Base-by-base conservation (phyloP, 306 rosid species). In the Oemleria cerasiformis region DNA sequence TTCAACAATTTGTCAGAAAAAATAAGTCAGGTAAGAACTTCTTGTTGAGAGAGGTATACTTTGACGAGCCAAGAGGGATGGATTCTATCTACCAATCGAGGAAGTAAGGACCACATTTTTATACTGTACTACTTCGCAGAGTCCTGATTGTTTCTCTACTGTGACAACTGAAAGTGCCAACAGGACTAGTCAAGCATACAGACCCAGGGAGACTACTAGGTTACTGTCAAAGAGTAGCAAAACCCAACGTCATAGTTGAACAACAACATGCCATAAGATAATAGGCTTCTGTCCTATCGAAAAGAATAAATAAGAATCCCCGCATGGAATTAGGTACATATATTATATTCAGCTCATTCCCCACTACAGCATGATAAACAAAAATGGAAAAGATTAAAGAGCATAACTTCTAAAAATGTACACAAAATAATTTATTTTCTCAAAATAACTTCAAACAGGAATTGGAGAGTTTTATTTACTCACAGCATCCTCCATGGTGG, bases 401-500 rank as follows among this genome's bases (percentile, higher is more conserved):
- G 34, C 19, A 34, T 34, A 63, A n/a, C 9, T 63, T 63, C 64
- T 17, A 11, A 36, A 10, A 61, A 61, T 17, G 44, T 55, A 54
- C n/a, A 69, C n/a, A 36, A 54, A 16, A 40, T 49, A 6, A 73
- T 19, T 65, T 10, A 61, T 40, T 41, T 39, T 54, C 39, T 45
- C 51, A 34, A 38, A 10, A 68, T 23, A 34, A 50, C 59, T 42
- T 43, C 9, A 44, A 42, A 72, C 38, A 68, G 76, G 73, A 70
- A 61, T 50, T 57, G 44, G 17, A 77, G 56, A 42, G 34, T 43
- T 61, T 77, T 66, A 60, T 74, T 66, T 77, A 93, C 97, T 87
- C 73, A 94, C 98, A 56, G 99, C 97, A 85, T 94, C 99, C 88
- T 94, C 99, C 99, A 94, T 94, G 78, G 95, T 58, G 56, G 96